phyloP scores from a whole-genome alignment of 1,284 basidiomycete species.

The Apiotrichum gamsii region DNA sequence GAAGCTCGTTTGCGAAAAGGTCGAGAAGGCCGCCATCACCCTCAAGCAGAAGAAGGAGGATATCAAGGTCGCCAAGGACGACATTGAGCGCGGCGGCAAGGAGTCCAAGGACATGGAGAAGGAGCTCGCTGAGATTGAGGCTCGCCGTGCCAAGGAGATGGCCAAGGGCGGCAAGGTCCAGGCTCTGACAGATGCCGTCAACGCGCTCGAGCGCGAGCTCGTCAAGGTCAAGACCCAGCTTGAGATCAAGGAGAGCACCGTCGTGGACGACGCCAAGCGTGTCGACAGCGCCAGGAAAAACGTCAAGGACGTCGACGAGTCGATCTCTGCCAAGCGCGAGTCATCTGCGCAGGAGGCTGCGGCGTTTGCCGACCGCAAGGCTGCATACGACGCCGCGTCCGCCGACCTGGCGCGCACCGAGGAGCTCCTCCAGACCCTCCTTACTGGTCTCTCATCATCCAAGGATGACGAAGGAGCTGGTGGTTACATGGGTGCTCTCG shows the following conservation, averaged over 20 bases:
- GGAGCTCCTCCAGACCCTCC: constrained; percentile 88
- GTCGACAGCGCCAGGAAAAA: constrained; percentile 56
- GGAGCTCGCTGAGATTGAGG: constrained; percentile 61
- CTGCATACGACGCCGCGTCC: constrained; percentile 59
- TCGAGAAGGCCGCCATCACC: constrained; percentile 44
- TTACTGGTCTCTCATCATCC: constrained; percentile 77
- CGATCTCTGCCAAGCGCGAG: constrained; percentile 55
- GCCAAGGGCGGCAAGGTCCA: constrained; percentile 72
- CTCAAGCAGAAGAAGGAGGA: constrained; percentile 41
- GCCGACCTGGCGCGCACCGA: constrained; percentile 68
- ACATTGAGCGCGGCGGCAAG: constrained; percentile 50
- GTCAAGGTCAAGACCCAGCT: constrained; percentile 81
- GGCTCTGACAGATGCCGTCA: constrained; percentile 70
- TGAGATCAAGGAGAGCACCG: constrained; percentile 70
- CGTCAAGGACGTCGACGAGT: constrained; percentile 57
- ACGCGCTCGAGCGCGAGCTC: constrained; percentile 72
- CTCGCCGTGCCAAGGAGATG: constrained; percentile 55
- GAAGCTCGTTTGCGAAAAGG: constrained; percentile 61
- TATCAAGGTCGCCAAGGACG: constrained; percentile 39
- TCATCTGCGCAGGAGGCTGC: constrained; percentile 54
- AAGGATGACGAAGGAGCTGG: constrained; percentile 58
- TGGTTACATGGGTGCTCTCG: constrained; percentile 94
- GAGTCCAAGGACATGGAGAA: constrained; percentile 53
- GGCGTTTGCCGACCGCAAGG: constrained; percentile 52
- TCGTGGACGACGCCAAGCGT: constrained; percentile 72